A percentile compares a stretch with the other conserved stretches of the same genome.
Conservation (phyloP, 371 early-diverging fungal genomes). For the Sporodiniella umbellata region DNA sequence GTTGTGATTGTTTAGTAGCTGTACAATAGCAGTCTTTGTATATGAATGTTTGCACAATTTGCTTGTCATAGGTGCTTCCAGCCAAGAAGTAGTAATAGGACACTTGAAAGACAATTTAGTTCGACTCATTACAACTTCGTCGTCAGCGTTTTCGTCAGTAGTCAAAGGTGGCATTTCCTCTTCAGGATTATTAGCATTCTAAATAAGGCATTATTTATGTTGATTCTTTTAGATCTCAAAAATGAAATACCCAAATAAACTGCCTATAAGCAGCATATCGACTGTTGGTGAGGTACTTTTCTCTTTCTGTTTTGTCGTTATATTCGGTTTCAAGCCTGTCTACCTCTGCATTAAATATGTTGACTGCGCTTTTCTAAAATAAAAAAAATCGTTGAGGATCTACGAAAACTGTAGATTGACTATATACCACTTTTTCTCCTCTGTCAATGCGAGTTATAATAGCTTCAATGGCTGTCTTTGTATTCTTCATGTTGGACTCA, state of each 20-base stretch:
- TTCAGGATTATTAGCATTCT: constrained; percentile 38
- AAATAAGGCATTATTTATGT: too few relatives aligned
- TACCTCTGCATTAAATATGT: constrained; percentile 1
- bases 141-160: constrained; percentile 6
- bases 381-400: neutral
- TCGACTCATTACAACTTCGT: constrained; percentile 34
- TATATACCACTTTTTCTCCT: constrained; percentile 10
- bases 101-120: constrained; percentile 35
- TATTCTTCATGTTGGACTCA: constrained; percentile 1
- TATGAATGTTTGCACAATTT: constrained; percentile 36
- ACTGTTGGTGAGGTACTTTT: constrained; percentile 3
- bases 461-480: neutral
- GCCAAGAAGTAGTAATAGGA: constrained; percentile 35
- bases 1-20: constrained; percentile 4
- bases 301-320: neutral
- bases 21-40: constrained; percentile 23
- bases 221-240: neutral
- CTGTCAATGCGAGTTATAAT: neutral
- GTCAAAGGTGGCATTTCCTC: constrained; percentile 26
- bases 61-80: constrained; percentile 35
- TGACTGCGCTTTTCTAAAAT: constrained; percentile 12
- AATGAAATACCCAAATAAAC: constrained; percentile 14
- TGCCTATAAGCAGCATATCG: constrained; percentile 12
- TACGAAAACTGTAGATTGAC: neutral
- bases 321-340: neutral